Evolutionary conservation across 73 alveolate genomes (phyloP).

Genomic region (Paramecium sexaurelia): DNA sequence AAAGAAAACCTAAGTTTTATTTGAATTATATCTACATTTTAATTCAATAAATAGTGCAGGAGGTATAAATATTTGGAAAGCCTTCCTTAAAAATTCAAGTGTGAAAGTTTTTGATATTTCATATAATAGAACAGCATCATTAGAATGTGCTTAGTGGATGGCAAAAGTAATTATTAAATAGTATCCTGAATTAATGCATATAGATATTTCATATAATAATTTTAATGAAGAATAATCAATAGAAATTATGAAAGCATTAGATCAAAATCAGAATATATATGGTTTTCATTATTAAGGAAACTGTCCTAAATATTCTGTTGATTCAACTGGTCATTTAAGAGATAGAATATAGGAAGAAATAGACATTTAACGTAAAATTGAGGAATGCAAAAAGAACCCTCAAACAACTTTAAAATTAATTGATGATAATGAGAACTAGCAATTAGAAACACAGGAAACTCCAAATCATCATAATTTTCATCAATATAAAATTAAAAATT

Average conservation of each 20-base stretch:
- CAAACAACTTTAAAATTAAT: background rate
- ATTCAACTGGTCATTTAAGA: conserved; percentile 55
- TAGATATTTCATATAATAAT: conserved; percentile 59
- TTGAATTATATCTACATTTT: conserved; percentile 46
- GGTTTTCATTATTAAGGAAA: conserved; percentile 67
- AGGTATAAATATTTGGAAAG: conserved; percentile 41
- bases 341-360: background rate
- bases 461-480: background rate
- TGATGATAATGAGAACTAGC: background rate
- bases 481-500: background rate
- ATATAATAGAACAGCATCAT: conserved; percentile 64
- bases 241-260: conserved; percentile 29
- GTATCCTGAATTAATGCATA: conserved; percentile 63
- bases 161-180: conserved; percentile 37
- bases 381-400: conserved; percentile 44
- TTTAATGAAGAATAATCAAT: conserved; percentile 48
- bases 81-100: conserved; percentile 21
- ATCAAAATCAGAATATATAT: conserved; percentile 40
- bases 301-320: conserved; percentile 46
- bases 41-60: background rate
- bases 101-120: conserved; percentile 59
- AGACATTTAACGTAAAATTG: conserved; percentile 13
- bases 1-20: conserved; percentile 10
- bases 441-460: background rate
- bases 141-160: conserved; percentile 41